phyloP scores from a whole-genome alignment of 139 green algal genomes.

The Chlamydomonas sp. region DNA sequence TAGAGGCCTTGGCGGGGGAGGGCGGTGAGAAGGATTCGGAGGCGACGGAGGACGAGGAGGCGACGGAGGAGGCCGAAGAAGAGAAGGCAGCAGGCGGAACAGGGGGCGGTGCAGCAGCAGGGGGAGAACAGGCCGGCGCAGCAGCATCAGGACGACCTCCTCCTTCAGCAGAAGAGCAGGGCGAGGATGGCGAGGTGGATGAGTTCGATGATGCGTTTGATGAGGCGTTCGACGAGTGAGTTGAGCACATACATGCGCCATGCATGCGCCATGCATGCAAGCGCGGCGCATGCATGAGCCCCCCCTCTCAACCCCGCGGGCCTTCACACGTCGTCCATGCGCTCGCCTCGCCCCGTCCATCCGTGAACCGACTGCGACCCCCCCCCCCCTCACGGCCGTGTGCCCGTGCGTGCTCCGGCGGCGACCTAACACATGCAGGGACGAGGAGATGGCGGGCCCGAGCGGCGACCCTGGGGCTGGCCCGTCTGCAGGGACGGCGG shows the following conservation, averaged over 20 bases:
- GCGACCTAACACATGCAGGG: too few species aligned
- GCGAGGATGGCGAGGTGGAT: constrained; percentile 5
- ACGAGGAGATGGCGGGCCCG: neutral
- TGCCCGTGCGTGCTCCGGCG: too few species aligned
- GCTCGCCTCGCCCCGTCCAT: neutral
- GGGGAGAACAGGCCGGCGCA: too few species aligned
- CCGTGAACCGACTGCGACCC: neutral
- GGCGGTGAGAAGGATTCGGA: too few species aligned
- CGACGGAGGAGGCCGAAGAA: neutral
- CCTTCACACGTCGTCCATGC: neutral
- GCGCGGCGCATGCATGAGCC: too few species aligned
- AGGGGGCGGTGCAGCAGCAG: too few species aligned
- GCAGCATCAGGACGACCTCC: too few species aligned
- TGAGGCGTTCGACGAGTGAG: constrained; percentile 7
- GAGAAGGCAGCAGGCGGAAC: neutral
- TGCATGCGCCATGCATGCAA: neutral
- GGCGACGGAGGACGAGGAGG: neutral
- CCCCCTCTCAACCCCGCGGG: too few species aligned
- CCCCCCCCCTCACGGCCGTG: neutral
- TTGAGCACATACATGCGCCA: neutral
- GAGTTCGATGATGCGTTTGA: constrained; percentile 2
- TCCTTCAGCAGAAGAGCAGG: constrained; percentile 15
- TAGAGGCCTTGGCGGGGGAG: too few species aligned
- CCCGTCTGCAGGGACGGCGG: neutral
- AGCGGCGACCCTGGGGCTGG: neutral